Percentiles rank a stretch among this genome's conserved stretches.
Evolutionary conservation across 768 basidiomycete genomes (phyloP).

Genomic region (Leccinum truebloodii): DNA sequence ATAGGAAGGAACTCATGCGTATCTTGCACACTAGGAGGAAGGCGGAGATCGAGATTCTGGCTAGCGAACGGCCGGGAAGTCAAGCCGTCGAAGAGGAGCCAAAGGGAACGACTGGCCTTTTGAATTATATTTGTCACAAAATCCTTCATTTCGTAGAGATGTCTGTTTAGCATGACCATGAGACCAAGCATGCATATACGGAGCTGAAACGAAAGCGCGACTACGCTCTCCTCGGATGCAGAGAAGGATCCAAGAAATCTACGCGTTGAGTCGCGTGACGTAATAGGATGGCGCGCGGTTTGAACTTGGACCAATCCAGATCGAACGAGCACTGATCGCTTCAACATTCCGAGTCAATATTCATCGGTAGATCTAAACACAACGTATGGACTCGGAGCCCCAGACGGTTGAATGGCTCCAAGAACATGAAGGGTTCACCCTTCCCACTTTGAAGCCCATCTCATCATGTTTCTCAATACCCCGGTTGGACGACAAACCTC

Average conservation of each 20-base stretch:
- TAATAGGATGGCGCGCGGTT: no score
- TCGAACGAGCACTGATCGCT: no score
- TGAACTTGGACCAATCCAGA: neutral
- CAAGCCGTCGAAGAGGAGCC: slow-evolving; percentile 6
- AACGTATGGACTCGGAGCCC: neutral
- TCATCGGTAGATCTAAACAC: neutral
- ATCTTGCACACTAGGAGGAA: slow-evolving; percentile 85
- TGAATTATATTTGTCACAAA: slow-evolving; percentile 30
- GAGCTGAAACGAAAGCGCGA: neutral
- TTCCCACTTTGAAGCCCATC: slow-evolving; percentile 40
- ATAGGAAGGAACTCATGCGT: slow-evolving; percentile 75
- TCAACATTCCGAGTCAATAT: neutral
- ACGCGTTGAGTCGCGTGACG: no score
- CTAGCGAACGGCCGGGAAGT: slow-evolving; percentile 9
- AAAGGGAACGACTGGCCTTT: slow-evolving; percentile 19
- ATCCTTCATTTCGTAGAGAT: slow-evolving; percentile 30
- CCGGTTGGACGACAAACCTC: slow-evolving; percentile 65
- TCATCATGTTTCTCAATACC: slow-evolving; percentile 61
- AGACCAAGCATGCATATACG: neutral
- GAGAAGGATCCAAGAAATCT: no score
- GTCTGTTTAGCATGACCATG: slow-evolving; percentile 16
- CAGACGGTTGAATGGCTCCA: slow-evolving; percentile 14
- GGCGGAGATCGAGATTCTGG: slow-evolving; percentile 86
- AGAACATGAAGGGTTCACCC: slow-evolving; percentile 19
- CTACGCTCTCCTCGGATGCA: no score